Evolutionary conservation across 1,284 basidiomycete genomes (phyloP).

Genomic region (Tilletia caries): DNA sequence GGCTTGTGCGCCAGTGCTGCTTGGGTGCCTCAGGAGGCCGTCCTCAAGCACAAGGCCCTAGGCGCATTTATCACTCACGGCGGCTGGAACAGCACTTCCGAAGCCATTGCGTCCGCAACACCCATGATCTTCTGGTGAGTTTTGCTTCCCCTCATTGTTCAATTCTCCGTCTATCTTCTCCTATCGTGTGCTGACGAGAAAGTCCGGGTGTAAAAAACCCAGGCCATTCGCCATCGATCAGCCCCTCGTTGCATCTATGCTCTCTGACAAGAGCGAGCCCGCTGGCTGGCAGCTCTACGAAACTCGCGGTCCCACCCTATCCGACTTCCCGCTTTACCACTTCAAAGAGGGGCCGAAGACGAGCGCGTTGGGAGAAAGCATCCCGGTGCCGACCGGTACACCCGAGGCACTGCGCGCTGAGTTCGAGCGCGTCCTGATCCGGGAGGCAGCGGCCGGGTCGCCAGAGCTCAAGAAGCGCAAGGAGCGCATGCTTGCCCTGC

Average conservation of each 20-base stretch:
- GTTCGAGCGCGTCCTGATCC: neutral
- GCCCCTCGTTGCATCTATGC: neutral
- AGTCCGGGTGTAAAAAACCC: too few relatives aligned
- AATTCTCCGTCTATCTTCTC: too few relatives aligned
- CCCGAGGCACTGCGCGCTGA: neutral
- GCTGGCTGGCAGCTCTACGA: neutral
- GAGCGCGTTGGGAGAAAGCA: neutral
- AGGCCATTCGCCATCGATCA: slow-evolving; percentile 1
- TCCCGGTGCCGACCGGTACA: neutral
- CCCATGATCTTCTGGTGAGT: slow-evolving; percentile 4
- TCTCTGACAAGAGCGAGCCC: neutral
- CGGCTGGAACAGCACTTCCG: slow-evolving; percentile 5
- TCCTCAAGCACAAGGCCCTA: neutral
- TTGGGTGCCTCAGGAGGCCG: neutral
- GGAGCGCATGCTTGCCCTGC: neutral
- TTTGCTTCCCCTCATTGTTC: too few relatives aligned
- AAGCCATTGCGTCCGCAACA: neutral
- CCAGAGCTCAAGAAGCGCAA: neutral
- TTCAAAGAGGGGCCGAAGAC: neutral
- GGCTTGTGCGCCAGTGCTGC: neutral
- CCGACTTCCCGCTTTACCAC: neutral
- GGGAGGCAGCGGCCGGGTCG: neutral
- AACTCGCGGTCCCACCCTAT: neutral
- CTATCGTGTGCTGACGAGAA: too few relatives aligned
- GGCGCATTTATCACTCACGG: neutral